These are phyloP conservation scores for Suillus luteus DNA, from an alignment of 768 basidiomycete genomes.

Conservation along the genomic window DNA sequence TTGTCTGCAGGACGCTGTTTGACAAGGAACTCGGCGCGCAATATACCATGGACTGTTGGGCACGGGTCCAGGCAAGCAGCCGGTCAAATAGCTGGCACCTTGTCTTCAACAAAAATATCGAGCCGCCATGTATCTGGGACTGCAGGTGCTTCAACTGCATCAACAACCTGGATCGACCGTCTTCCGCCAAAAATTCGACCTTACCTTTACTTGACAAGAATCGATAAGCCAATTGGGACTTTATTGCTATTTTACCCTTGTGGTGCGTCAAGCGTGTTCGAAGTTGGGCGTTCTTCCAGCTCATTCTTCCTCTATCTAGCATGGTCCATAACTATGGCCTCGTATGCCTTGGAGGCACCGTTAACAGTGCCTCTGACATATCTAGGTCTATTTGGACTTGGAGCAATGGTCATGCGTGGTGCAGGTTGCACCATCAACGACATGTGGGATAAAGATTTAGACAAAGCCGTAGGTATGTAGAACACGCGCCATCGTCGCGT, in stretches of 20 bases:
- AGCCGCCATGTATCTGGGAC: conserved; percentile 20
- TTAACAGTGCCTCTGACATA: conserved; percentile 72
- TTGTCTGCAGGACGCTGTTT: neutral
- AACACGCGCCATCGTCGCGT: neutral
- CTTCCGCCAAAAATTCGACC: conserved; percentile 64
- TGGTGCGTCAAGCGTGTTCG: conserved; percentile 50
- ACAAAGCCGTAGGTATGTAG: conserved; percentile 81
- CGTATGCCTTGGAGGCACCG: conserved; percentile 74
- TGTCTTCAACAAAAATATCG: neutral
- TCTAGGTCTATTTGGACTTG: conserved; percentile 80
- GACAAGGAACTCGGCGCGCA: neutral
- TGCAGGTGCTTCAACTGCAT: conserved; percentile 14
- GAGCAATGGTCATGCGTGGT: conserved; percentile 94
- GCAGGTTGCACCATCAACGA: conserved; percentile 99
- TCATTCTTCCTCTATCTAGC: conserved; percentile 49
- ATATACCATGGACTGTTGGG: neutral
- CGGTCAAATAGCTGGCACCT: neutral
- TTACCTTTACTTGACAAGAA: conserved; percentile 82
- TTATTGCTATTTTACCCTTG: conserved; percentile 92
- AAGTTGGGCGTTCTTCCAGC: neutral
- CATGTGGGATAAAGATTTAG: conserved; percentile 94
- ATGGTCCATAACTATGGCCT: conserved; percentile 98
- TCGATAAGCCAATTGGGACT: conserved; percentile 97
- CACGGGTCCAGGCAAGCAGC: neutral
- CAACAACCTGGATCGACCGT: conserved; percentile 65